Base-by-base conservation (phyloP, 805 yeast genomes). In the Saccharomyces kudriavzevii region DNA sequence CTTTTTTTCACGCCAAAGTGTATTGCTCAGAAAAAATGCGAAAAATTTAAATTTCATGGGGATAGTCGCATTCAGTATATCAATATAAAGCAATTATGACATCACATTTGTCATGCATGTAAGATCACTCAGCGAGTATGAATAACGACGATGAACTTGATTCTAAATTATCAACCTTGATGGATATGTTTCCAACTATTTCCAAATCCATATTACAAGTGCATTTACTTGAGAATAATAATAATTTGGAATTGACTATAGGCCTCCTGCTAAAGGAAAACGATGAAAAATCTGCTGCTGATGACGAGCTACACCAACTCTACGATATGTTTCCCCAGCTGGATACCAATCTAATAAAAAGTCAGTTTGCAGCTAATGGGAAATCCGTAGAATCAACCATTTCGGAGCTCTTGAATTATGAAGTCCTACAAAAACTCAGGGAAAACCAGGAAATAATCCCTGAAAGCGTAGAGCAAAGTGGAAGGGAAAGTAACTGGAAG, bases 301-400 rank as follows among this genome's bases (percentile, higher is more conserved):
- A 24, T 26, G 13, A 17, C 17, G 40, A 40, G 24, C 29, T 31
- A 25, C 20, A 27, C 5, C 64, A 62, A 28, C 58, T 78, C 29
- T 58, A 62, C 49, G 75, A 72, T 13, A 73, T 81, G 66, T 80
- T 82, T 54, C 84, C 85, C 0, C 62, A 73, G 14, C 55, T 71
- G 2, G 70, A 72, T 1, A 45, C 62, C 3, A 64, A 58, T 1
- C 56, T 57, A 6, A 63, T 81, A 6, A 56, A 66, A 2, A 55
- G 60, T 1, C 65, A 66, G 3, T 66, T 74, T 17, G 57, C 64
- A 25, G 68, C 66, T 2, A 60, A 67, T 40, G 57, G 67, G 40
- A 56, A 67, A 5, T 68, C 70, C 1, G 68, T 75, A 53, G 73
- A 68, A 14, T 60, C 58, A 30, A 52, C 51, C 17, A 54, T 59